Evolutionary conservation across 1,284 basidiomycete species (phyloP), one percentile per base, ranked within the genome.

Genomic region (Irpex lacteus): DNA sequence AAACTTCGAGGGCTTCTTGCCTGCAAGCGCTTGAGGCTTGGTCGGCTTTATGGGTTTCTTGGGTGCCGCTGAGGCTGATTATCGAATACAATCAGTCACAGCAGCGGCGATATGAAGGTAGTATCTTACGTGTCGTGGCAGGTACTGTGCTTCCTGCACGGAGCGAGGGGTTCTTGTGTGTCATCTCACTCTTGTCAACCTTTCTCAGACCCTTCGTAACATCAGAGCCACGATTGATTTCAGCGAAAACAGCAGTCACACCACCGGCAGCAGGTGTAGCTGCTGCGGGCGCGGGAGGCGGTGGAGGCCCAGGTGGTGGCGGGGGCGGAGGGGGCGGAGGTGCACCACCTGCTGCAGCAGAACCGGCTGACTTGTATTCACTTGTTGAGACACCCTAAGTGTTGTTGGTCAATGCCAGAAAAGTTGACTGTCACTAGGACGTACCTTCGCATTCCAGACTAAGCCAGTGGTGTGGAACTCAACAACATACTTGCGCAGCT

Each of bases 131-230:
- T 56, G 67, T 32, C 4, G 71, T 56, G 26, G 68, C 82, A 54
- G 91, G 86, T 19, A 95, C 94, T 15, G 81, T 80, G 63, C 84
- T 83, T 26, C 86, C 78, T 3, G 86, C 85, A 49, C 96, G 82
- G 52, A 99, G 78, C 13, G 87, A 84, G 0, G 98, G 97, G 73
- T 99, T 99, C 85, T 99, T 98, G 82, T 99, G 98, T 5, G 96
- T 98, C 96, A 97, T 97, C 76, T 98, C 90, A 70, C 92, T 96
- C 78, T 90, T 88, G 75, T 98, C 95, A 18, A 99, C 98, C 76
- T 98, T 98, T 70, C 92, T 89, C 69, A 99, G 77, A 5, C 92
- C 89, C 71, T 92, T 94, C 6, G 97, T 98, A 62, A 99, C 90
- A 13, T 91, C 89, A 65, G 89, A 92, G 11, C 98, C 97, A 64